phyloP scores from a whole-genome alignment of 2,329 filamentous ascomycete genomes.

The Arthrobotrys sinensis region DNA sequence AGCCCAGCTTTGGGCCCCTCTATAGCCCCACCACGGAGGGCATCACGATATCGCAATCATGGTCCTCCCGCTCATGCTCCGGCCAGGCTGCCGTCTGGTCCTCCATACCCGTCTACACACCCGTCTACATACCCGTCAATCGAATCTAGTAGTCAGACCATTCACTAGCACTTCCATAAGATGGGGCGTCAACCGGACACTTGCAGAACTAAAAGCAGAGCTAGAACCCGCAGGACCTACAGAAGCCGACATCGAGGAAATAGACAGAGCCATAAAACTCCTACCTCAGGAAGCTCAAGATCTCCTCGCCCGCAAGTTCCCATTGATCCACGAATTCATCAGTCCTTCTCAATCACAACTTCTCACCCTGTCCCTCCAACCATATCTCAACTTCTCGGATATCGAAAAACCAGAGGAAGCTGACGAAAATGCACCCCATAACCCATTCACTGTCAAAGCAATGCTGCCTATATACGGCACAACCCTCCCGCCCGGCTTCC shows the following conservation, averaged over 20 bases:
- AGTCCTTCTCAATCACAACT: slow-evolving; percentile 77
- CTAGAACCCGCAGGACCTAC: neutral
- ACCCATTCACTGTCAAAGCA: slow-evolving; percentile 65
- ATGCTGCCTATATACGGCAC: slow-evolving; percentile 65
- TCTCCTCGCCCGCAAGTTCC: slow-evolving; percentile 66
- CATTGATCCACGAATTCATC: slow-evolving; percentile 73
- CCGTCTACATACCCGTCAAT: slow-evolving; percentile 29
- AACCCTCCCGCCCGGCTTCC: slow-evolving; percentile 76
- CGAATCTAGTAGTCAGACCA: slow-evolving; percentile 2
- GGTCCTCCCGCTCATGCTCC: slow-evolving; percentile 50
- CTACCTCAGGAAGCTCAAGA: slow-evolving; percentile 71
- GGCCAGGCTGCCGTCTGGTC: slow-evolving; percentile 40
- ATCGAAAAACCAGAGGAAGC: slow-evolving; percentile 4
- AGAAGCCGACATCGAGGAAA: slow-evolving; percentile 52
- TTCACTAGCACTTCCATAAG: slow-evolving; percentile 6
- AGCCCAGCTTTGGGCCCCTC: neutral
- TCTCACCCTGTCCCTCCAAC: slow-evolving; percentile 75
- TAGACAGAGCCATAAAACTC: slow-evolving; percentile 64
- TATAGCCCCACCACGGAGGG: slow-evolving; percentile 1
- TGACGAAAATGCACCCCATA: slow-evolving; percentile 63
- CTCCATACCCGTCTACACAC: slow-evolving; percentile 39
- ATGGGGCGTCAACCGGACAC: neutral
- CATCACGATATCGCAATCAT: slow-evolving; percentile 9
- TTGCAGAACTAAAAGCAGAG: slow-evolving; percentile 1
- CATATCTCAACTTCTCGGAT: slow-evolving; percentile 55